Percentiles rank a stretch among this genome's conserved stretches.
These are phyloP conservation scores for Monotropa hypopitys DNA, from an alignment of 179 eudicot species.

Conservation along the genomic window DNA sequence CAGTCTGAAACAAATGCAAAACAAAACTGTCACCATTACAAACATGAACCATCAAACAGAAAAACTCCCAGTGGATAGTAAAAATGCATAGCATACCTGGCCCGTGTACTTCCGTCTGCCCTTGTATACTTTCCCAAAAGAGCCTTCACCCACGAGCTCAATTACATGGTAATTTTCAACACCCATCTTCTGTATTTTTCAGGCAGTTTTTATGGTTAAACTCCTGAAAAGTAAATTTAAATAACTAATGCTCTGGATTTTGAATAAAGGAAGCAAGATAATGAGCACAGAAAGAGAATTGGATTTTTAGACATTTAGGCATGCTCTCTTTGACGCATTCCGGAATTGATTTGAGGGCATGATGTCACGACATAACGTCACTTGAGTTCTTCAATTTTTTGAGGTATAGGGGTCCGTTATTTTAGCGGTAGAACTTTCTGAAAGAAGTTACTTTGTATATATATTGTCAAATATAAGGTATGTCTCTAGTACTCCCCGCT, in stretches of 20 bases:
- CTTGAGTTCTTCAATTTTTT: no score
- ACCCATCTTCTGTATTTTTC: conserved; percentile 44
- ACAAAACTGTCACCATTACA: not conserved
- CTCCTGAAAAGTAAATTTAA: not conserved
- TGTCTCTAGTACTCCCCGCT: no score
- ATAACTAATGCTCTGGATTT: not conserved
- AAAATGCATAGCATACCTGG: conserved; percentile 35
- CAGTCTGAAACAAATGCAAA: conserved; percentile 41
- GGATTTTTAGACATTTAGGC: no score
- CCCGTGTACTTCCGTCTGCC: conserved; percentile 78
- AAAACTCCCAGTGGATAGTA: not conserved
- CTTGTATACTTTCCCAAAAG: conserved; percentile 92
- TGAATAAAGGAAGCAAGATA: no score
- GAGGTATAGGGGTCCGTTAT: no score
- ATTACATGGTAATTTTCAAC: conserved; percentile 93
- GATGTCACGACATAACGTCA: no score
- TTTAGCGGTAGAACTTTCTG: no score
- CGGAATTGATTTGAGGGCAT: no score
- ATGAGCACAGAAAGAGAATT: no score
- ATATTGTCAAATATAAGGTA: no score
- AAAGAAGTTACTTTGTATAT: no score
- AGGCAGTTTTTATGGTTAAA: not conserved
- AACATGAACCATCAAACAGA: not conserved
- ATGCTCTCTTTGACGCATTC: no score
- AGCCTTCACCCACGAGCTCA: conserved; percentile 98